phyloP scores from a whole-genome alignment of 176 grass and related monocot species.

The Juncus effusus region DNA sequence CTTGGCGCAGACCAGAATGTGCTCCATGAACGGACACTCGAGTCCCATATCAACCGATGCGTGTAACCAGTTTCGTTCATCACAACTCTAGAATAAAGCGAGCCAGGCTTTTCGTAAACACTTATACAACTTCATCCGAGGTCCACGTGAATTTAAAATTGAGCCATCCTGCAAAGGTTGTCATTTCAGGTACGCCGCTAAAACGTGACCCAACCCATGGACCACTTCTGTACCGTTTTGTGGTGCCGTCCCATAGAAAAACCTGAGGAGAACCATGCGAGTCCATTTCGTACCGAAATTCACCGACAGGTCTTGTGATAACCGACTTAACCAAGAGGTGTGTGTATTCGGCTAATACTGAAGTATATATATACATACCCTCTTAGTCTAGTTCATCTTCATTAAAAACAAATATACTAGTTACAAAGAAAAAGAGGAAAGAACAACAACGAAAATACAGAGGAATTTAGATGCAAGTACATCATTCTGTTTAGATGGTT shows the following conservation, averaged over 20 bases:
- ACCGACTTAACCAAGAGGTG: no score
- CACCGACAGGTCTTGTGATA: conserved; percentile 28
- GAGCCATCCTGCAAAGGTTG: conserved; percentile 32
- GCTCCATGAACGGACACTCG: neutral
- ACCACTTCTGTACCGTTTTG: conserved; percentile 18
- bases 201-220: conserved; percentile 46
- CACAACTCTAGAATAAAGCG: conserved; percentile 15
- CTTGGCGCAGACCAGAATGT: conserved; percentile 18
- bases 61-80: conserved; percentile 18
- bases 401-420: no score
- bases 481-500: no score
- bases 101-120: neutral
- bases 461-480: no score
- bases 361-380: no score
- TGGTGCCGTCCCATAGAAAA: conserved; percentile 11
- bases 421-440: no score
- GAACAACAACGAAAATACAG: no score
- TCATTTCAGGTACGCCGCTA: conserved; percentile 49
- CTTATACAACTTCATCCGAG: conserved; percentile 6
- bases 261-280: conserved; percentile 16
- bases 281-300: conserved; percentile 27
- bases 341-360: no score
- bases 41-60: conserved; percentile 23
- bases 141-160: conserved; percentile 11
- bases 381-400: no score